Evolutionary conservation across 2,329 filamentous ascomycete genomes (phyloP), one percentile per base, ranked within the genome.

Genomic region (Clarireedia hainanense): DNA sequence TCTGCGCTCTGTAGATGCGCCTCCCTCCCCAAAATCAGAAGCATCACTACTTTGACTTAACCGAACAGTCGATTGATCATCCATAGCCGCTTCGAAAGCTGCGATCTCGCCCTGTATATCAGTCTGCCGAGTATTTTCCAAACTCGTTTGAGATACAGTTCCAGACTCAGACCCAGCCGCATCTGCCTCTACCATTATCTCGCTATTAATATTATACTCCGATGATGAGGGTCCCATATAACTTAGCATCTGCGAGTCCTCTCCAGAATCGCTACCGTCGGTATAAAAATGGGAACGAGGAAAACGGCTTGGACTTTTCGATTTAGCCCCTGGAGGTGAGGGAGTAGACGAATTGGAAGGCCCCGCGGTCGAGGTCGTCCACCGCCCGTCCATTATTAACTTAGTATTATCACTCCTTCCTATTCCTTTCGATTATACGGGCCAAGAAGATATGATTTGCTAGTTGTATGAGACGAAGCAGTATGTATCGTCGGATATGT

Each of bases 141-240:
- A 10, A 15, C 50, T 45, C 15, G 14, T 17, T 27, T 6, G 20
- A 17, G 52, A 50, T 30, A 26, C 27, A 55, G 26, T 50, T 3
- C 39, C 39, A 6, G 6, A 37, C 26, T 55, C 52, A 37, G 52
- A 55, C 34, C 45, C 52, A 15, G 43, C 43, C 6, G 50, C 47
- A 23, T 48, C 47, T 37, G 24, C 6, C 26, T 43, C 37, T 20
- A 50, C 52, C 47, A 55, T 55, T 37, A 50, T 40, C 23, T 50
- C 47, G 27, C 52, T 55, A 45, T 55, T 55, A 20, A 50, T 36
- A n/a, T 55, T 55, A 36, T 55, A 47, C 20, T 55, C 52, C 20
- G 52, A 55, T n/a, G 52, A 55, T 26, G 52, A 55, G 20, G 52
- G 52, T 2, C 52, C 52, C 47, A 55, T 45, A 6, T 45, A 55